Percentiles rank a stretch among this genome's conserved stretches.
phyloP scores from a whole-genome alignment of 2,329 filamentous ascomycete genomes.

The Diaporthe sp. region DNA sequence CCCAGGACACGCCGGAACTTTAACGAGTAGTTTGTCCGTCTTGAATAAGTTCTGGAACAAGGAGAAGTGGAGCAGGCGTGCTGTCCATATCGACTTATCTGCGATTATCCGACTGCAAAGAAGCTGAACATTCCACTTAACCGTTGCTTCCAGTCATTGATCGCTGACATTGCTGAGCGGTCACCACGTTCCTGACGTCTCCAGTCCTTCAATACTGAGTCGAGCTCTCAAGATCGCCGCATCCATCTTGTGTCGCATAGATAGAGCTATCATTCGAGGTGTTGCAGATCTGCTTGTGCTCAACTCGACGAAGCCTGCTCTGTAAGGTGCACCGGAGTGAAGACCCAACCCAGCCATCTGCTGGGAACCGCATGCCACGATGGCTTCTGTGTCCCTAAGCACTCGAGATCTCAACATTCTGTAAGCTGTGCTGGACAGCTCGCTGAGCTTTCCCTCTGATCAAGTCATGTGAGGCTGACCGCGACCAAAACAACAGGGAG shows the following conservation, averaged over 20 bases:
- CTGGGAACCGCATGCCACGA: conserved; percentile 47
- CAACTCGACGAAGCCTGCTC: neutral
- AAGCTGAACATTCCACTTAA: conserved; percentile 17
- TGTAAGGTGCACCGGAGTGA: neutral
- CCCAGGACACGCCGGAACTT: conserved; percentile 13
- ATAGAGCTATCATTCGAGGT: conserved; percentile 16
- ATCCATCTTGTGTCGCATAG: conserved; percentile 2
- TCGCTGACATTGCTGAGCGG: neutral
- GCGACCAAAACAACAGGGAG: conserved; percentile 49
- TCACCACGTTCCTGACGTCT: neutral
- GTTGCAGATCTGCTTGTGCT: conserved; percentile 3
- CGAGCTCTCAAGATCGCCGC: conserved; percentile 2
- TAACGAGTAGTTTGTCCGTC: neutral
- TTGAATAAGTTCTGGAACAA: conserved; percentile 21
- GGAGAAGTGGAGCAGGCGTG: neutral
- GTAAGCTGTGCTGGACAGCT: conserved; percentile 29
- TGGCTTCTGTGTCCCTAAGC: conserved; percentile 67
- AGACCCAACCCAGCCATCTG: neutral
- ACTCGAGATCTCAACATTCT: conserved; percentile 73
- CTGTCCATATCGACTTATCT: conserved; percentile 14
- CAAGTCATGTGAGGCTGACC: conserved; percentile 18
- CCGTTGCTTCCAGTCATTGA: conserved; percentile 24
- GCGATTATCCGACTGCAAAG: neutral
- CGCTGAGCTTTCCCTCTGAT: no score
- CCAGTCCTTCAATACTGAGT: conserved; percentile 1